A percentile compares a stretch with the other conserved stretches of the same genome.
phyloP scores from a whole-genome alignment of 139 green algal genomes.

The Picochlorum sp. region DNA sequence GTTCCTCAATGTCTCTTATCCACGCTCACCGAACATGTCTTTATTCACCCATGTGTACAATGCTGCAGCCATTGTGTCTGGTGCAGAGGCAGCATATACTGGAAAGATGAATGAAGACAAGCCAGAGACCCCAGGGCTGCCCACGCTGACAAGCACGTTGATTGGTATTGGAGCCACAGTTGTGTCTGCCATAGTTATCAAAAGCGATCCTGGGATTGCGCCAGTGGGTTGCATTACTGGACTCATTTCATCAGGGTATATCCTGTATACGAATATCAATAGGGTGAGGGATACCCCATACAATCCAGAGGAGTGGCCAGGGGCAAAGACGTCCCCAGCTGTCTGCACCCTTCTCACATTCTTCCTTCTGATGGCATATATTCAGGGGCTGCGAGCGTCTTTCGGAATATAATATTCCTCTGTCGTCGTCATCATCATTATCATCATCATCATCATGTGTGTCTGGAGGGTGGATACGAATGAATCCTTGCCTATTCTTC shows the following conservation, averaged over 20 bases:
- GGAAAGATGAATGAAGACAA: constrained; percentile 8
- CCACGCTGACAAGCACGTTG: constrained; percentile 15
- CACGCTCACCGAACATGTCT: background rate
- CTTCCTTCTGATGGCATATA: constrained; percentile 47
- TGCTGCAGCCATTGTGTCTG: constrained; percentile 22
- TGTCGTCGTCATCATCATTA: background rate
- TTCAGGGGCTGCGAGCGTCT: constrained; percentile 31
- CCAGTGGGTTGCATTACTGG: constrained; percentile 18
- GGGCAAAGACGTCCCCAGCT: constrained; percentile 47
- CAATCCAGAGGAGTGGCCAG: constrained; percentile 49
- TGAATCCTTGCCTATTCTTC: too few species aligned
- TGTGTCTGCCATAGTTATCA: constrained; percentile 5
- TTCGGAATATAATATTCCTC: background rate
- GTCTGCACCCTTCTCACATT: constrained; percentile 48
- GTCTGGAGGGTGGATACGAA: background rate
- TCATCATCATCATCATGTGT: background rate
- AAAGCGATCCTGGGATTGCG: background rate
- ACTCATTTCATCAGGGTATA: constrained; percentile 1
- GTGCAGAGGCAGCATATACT: constrained; percentile 22
- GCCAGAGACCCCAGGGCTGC: constrained; percentile 7
- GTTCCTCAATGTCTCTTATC: background rate
- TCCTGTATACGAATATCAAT: constrained; percentile 14
- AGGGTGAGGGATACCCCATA: constrained; percentile 14
- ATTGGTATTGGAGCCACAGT: constrained; percentile 14
- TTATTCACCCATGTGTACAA: background rate